A percentile compares a stretch with the other conserved stretches of the same genome.
Conservation (phyloP, 306 rosid genomes). For the Dalbergia cochinchinensis region DNA sequence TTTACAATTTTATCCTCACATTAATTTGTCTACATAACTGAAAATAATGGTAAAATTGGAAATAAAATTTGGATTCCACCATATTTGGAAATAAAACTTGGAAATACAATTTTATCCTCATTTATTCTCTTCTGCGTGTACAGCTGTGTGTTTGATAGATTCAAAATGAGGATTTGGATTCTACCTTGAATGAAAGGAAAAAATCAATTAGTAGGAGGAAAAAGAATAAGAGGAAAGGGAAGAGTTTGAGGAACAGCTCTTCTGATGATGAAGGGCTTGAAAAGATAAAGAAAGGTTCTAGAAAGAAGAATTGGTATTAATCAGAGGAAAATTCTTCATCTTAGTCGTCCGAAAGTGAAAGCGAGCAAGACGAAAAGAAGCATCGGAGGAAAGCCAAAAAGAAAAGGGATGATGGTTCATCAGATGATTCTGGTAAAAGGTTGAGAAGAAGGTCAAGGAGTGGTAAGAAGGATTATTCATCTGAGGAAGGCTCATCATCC, state of each 20-base stretch:
- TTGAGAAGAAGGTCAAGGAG: conserved; percentile 48
- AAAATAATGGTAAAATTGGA: too few species aligned
- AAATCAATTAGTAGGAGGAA: conserved; percentile 49
- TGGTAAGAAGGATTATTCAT: conserved; percentile 44
- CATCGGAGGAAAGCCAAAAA: conserved; percentile 51
- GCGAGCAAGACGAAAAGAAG: conserved; percentile 51
- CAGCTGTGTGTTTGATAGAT: conserved; percentile 33
- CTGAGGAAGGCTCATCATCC: conserved; percentile 51
- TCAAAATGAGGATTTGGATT: conserved; percentile 49
- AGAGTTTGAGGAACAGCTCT: conserved; percentile 54
- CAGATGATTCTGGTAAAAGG: conserved; percentile 48
- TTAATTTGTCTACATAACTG: too few species aligned
- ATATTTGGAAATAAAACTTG: too few species aligned
- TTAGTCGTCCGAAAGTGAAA: conserved; percentile 56
- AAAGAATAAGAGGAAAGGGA: conserved; percentile 55
- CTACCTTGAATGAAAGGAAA: conserved; percentile 51
- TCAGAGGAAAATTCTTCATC: conserved; percentile 64
- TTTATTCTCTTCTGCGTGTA: neutral
- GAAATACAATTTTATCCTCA: too few species aligned
- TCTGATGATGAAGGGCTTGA: conserved; percentile 67
- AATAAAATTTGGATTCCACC: too few species aligned
- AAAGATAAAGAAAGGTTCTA: conserved; percentile 62
- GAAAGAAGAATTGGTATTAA: conserved; percentile 79
- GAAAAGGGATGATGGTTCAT: conserved; percentile 45
- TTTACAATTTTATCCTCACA: too few species aligned